These are phyloP conservation scores for Pleurotus sapidus DNA, from an alignment of 768 basidiomycete species.

Conservation along the genomic window DNA sequence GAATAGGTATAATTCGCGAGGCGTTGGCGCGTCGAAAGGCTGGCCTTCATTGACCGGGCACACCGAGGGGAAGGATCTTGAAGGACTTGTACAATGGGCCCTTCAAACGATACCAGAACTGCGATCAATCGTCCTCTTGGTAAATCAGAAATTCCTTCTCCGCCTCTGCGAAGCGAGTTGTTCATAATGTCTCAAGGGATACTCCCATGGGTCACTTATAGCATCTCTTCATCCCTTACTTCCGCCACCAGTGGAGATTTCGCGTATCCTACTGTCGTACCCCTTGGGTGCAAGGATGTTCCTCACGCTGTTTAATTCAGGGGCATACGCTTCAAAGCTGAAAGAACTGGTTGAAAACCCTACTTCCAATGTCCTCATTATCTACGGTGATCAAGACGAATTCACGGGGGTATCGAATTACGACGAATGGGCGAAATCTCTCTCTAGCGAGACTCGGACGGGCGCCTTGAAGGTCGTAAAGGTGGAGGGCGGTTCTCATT, in stretches of 20 bases:
- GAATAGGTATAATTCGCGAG: conserved; percentile 70
- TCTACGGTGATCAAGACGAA: conserved; percentile 70
- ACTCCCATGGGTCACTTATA: conserved; percentile 79
- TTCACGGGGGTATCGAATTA: conserved; percentile 62
- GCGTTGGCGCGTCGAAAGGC: conserved; percentile 72
- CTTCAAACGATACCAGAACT: conserved; percentile 39
- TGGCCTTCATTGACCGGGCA: conserved; percentile 72
- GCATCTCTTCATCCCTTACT: conserved; percentile 62
- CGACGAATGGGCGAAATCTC: conserved; percentile 45
- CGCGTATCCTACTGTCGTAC: conserved; percentile 74
- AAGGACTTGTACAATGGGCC: conserved; percentile 58
- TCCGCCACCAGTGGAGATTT: conserved; percentile 45
- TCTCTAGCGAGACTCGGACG: conserved; percentile 23
- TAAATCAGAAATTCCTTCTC: conserved; percentile 28
- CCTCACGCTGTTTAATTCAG: conserved; percentile 66
- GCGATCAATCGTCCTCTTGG: conserved; percentile 55
- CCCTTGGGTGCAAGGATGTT: conserved; percentile 65
- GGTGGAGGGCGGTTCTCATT: conserved; percentile 57
- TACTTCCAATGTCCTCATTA: conserved; percentile 51
- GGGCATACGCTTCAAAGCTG: conserved; percentile 51
- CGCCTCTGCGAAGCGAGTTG: background rate
- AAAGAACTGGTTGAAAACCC: conserved; percentile 44
- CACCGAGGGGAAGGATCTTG: conserved; percentile 67
- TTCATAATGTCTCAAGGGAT: conserved; percentile 49
- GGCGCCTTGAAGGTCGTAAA: conserved; percentile 28